A percentile compares a stretch with the other conserved stretches of the same genome.
phyloP scores from a whole-genome alignment of 345 rosid species.

The Populus deltoides region DNA sequence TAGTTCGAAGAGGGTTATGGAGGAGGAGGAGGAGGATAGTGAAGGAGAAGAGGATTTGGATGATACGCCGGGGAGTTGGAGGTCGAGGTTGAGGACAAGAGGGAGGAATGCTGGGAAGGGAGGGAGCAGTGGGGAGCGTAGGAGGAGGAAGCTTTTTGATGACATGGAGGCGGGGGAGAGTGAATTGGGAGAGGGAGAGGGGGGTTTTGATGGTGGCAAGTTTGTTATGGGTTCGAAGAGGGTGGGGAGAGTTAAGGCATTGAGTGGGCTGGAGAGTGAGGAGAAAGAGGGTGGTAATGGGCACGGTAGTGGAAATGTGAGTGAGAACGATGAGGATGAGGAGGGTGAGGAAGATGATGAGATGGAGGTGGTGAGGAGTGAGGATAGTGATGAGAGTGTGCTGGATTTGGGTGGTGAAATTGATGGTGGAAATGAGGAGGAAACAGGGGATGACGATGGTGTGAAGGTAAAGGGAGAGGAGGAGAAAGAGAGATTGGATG shows the following conservation, averaged over 20 bases:
- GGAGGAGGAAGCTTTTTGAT: conserved; percentile 61
- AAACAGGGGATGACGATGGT: conserved; percentile 20
- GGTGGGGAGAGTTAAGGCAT: conserved; percentile 21
- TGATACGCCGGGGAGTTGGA: conserved; percentile 56
- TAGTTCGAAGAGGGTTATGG: not conserved
- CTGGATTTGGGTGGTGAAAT: conserved; percentile 17
- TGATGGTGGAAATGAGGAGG: conserved; percentile 22
- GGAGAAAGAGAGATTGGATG: conserved; percentile 23
- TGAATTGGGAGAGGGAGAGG: conserved; percentile 23
- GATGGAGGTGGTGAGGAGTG: not conserved
- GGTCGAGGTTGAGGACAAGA: conserved; percentile 19
- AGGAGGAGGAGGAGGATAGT: conserved; percentile 30
- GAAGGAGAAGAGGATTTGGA: conserved; percentile 23
- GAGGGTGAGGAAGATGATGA: not conserved
- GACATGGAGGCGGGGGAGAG: conserved; percentile 20
- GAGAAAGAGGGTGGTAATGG: conserved; percentile 23
- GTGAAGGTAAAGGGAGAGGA: conserved; percentile 20
- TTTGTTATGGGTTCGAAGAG: conserved; percentile 23
- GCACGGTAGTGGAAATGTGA: not conserved
- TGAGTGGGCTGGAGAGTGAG: conserved; percentile 19
- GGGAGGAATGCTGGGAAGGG: not conserved
- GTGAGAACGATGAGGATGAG: not conserved
- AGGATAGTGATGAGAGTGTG: conserved; percentile 8
- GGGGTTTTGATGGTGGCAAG: conserved; percentile 13
- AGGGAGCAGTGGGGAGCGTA: conserved; percentile 16